A percentile compares a stretch with the other conserved stretches of the same genome.
Evolutionary conservation across 345 rosid species (phyloP).

Genomic region (Eucalyptus globulus): DNA sequence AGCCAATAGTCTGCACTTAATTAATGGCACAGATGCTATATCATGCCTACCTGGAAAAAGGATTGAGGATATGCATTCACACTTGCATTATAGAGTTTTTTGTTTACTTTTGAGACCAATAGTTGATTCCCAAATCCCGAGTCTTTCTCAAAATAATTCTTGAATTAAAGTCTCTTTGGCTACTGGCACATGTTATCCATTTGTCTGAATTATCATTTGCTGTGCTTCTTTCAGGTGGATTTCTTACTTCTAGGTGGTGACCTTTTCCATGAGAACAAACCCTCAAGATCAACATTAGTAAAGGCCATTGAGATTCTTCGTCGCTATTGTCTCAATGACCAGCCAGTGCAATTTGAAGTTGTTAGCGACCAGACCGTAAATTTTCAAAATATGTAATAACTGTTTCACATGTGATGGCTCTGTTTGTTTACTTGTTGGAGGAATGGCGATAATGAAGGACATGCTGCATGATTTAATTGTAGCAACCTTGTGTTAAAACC

Average conservation of each 20-base stretch:
- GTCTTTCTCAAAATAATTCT: neutral
- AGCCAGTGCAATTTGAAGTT: conserved; percentile 91
- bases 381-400: conserved; percentile 62
- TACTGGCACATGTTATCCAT: neutral
- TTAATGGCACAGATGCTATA: neutral
- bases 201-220: neutral
- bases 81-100: neutral
- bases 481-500: neutral
- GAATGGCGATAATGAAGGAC: neutral
- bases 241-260: conserved; percentile 93
- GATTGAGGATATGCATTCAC: neutral
- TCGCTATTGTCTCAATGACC: conserved; percentile 80
- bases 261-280: conserved; percentile 98
- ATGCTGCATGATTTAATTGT: neutral
- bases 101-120: neutral
- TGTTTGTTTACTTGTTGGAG: neutral
- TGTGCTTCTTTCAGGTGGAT: conserved; percentile 56
- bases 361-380: conserved; percentile 96
- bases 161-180: neutral
- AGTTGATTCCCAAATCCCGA: neutral
- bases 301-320: conserved; percentile 98
- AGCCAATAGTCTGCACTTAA: neutral
- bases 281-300: conserved; percentile 87
- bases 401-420: neutral
- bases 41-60: neutral